phyloP scores from a whole-genome alignment of 2,329 filamentous ascomycete genomes.

The Penicillium sp. region DNA sequence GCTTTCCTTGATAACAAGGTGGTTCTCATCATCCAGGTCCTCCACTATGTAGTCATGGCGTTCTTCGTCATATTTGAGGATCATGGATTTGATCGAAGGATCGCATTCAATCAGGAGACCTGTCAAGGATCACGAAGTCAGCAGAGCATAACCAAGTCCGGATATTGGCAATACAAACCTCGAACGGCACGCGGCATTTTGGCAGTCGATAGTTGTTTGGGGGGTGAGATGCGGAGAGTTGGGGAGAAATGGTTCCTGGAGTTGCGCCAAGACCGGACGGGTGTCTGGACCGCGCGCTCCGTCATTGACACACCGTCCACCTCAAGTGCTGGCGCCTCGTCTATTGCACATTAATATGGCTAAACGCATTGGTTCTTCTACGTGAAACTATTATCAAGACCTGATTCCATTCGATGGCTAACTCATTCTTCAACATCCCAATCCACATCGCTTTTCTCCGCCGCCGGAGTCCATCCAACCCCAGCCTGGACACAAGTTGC shows the following conservation, averaged over 20 bases:
- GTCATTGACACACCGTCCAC: neutral
- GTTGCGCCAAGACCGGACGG: constrained; percentile 5
- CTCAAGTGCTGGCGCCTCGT: too few species aligned
- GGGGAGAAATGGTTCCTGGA: neutral
- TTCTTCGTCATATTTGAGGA: constrained; percentile 51
- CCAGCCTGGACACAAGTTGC: constrained; percentile 59
- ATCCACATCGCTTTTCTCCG: constrained; percentile 8
- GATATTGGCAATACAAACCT: constrained; percentile 28
- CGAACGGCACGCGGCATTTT: constrained; percentile 45
- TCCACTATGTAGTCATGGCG: constrained; percentile 52
- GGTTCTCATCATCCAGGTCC: constrained; percentile 49
- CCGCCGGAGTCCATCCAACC: constrained; percentile 56
- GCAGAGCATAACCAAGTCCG: neutral
- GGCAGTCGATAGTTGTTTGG: neutral
- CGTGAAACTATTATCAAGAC: too few species aligned
- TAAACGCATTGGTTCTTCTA: too few species aligned
- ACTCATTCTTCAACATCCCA: neutral
- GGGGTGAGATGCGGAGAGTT: neutral
- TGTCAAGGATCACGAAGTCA: constrained; percentile 17
- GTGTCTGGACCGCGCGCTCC: constrained; percentile 1
- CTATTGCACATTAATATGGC: too few species aligned
- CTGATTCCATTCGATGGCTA: too few species aligned
- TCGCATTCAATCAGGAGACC: constrained; percentile 52
- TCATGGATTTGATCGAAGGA: constrained; percentile 52
- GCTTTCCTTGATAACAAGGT: constrained; percentile 50